Base-by-base conservation (phyloP, 768 basidiomycete genomes). In the Termitomyces sp. region DNA sequence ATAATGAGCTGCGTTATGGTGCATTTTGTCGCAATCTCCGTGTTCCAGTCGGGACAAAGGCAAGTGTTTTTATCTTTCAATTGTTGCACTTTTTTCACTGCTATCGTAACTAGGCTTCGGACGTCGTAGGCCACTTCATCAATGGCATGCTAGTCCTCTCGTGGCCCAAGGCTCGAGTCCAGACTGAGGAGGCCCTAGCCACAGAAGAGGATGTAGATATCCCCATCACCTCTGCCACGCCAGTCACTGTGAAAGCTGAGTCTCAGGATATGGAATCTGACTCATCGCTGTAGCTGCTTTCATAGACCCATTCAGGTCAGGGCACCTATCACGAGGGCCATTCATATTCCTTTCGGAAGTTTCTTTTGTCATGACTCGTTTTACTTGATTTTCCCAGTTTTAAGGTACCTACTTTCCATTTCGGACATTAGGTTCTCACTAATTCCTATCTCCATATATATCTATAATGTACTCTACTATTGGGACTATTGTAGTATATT, bases 1-100 rank as follows among this genome's bases (percentile, higher is more conserved):
- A 59, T 30, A 59, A 74, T 14, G 79, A 80, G 47, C 61, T 80
- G 17, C 71, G 77, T 10, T 78, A 73, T 53, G 79, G 79, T 6
- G 58, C 61, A n/a, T 80, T 80, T 59, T 66, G 67, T 9, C 71
- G 77, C 11, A 62, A 66, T 5, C 60, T 80, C 10, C 67, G 61
- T 21, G 56, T 80, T 15, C 75, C 77, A 9, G 52, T 62, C 3
- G 74, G 73, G 19, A 68, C 71, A 17, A 71, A 73, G 68, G 79
- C 75, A 56, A 63, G 68, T 62, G 38, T 9, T 47, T 44, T 30
- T 14, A 0, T 15, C 15, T 6, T 1, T 4, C n/a, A 28, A 5
- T 38, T 30, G 5, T n/a, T 6, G 30, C 12, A 35, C 15, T 10
- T 26, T 17, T 21, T 49, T 35, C 31, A 31, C 45, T 52, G 12